Evolutionary conservation across 495 filamentous ascomycete species (phyloP), one percentile per base, ranked within the genome.

Genomic region (Parachaetomium inaequale): DNA sequence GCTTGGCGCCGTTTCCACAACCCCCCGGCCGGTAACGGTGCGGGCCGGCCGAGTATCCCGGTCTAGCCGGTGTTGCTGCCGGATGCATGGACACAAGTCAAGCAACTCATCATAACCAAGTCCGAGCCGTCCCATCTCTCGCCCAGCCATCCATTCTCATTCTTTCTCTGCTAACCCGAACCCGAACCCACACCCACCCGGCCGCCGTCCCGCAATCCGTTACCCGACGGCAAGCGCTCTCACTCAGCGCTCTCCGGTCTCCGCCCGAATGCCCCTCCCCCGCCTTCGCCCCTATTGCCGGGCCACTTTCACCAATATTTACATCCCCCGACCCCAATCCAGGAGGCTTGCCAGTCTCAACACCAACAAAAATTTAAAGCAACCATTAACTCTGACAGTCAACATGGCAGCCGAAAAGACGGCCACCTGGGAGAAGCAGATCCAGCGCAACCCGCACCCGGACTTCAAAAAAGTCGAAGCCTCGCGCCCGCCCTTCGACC

Each of bases 381-480:
- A 51, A 26, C n/a, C 3, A 4, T 21, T 12, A 32, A 52, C 4
- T 29, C 26, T 31, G 25, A n/a, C 62, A 32, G 21, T 50, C 64
- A 73, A 54, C 2, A 77, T 78, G 76, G 71, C 73, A n/a, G 66
- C 68, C 55, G 58, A 67, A 43, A 62, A 62, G 19, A 66, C 71
- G 0, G 72, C 71, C 45, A 55, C 66, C 38, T 61, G 53, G 23
- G 82, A 87, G 57, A 76, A 78, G 32, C 68, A 67, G 40, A 71
- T 85, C 60, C 73, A 85, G 69, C 83, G 86, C 64, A 88, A 86
- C 70, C 85, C 82, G 12, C 86, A 88, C 70, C 80, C 81, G 11
- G 88, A 96, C 72, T 96, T 96, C 79, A 88, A 88, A 61, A 77
- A 83, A 25, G 81, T 90, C 62, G 87, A 96, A 75, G 82, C 83